Evolutionary conservation across 192 early-diverging fungal species (phyloP).

Genomic region (Podila minutissima): DNA sequence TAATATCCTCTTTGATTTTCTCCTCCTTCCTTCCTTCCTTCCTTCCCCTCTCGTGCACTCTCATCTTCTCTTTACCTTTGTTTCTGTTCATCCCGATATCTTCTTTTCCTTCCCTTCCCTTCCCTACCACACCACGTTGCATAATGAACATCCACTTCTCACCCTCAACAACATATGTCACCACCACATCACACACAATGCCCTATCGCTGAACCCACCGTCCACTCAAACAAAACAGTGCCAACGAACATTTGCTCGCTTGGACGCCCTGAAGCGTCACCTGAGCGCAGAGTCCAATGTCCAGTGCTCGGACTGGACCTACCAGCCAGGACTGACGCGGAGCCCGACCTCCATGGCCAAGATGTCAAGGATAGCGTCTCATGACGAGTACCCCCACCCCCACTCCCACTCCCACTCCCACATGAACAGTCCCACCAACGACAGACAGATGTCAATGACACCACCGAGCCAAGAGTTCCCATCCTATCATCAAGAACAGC

Average conservation of each 20-base stretch:
- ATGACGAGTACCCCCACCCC: slow-evolving; percentile 2
- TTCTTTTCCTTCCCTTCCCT: neutral
- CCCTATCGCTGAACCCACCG: neutral
- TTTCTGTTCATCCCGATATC: neutral
- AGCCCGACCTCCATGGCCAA: neutral
- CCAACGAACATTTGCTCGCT: slow-evolving; percentile 60
- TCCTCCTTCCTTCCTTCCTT: neutral
- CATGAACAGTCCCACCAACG: slow-evolving; percentile 5
- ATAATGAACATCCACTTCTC: neutral
- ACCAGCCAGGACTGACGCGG: slow-evolving; percentile 19
- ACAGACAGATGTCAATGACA: neutral
- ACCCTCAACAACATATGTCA: neutral
- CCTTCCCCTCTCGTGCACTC: neutral
- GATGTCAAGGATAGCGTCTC: slow-evolving; percentile 9
- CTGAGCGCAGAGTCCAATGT: slow-evolving; percentile 57
- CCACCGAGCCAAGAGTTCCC: neutral
- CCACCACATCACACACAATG: slow-evolving; percentile 1
- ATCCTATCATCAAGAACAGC: neutral
- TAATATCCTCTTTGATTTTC: neutral
- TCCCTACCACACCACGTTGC: neutral
- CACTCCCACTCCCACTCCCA: slow-evolving; percentile 8
- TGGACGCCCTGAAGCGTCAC: slow-evolving; percentile 67
- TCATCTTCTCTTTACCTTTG: neutral
- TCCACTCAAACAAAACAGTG: slow-evolving; percentile 24
- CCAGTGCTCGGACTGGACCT: slow-evolving; percentile 44